Conservation (phyloP, 257 asterid genomes). For the Leonotis leonurus region DNA sequence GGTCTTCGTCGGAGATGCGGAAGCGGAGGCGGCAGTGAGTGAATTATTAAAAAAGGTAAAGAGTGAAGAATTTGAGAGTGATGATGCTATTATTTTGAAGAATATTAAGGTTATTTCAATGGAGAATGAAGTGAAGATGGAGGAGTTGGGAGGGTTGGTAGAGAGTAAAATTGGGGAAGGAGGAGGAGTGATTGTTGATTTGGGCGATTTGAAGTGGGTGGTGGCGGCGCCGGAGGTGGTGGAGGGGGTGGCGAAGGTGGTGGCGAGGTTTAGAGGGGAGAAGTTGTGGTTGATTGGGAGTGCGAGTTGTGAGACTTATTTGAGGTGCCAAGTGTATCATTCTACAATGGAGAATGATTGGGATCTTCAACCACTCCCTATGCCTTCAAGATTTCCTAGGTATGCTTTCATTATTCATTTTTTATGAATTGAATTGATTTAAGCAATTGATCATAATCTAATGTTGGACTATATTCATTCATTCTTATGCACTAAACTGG, state of each 20-base stretch:
- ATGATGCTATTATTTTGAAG: constrained; percentile 33
- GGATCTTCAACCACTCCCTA: constrained; percentile 84
- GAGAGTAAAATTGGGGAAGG: constrained; percentile 33
- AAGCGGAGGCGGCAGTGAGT: constrained; percentile 47
- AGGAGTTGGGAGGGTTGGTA: constrained; percentile 41
- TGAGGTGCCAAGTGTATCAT: constrained; percentile 86
- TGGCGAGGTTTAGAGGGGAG: constrained; percentile 30
- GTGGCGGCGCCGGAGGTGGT: constrained; percentile 37
- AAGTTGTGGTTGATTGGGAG: constrained; percentile 76
- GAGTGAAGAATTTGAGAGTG: constrained; percentile 32
- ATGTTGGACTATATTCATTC: too few relatives aligned
- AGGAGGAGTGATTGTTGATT: constrained; percentile 60
- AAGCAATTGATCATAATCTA: not conserved
- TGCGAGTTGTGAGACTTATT: constrained; percentile 86
- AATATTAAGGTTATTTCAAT: constrained; percentile 41
- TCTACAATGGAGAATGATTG: constrained; percentile 75
- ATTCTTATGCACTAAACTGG: not conserved
- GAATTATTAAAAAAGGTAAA: constrained; percentile 45
- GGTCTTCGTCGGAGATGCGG: constrained; percentile 59
- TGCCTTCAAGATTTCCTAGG: constrained; percentile 71
- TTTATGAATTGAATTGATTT: not conserved
- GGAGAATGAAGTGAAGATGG: constrained; percentile 44
- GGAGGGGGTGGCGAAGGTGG: constrained; percentile 49
- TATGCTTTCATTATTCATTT: constrained; percentile 21
- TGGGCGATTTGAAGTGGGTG: constrained; percentile 84